phyloP scores from a whole-genome alignment of 2,329 filamentous ascomycete genomes.

The Coniochaeta hoffmannii region DNA sequence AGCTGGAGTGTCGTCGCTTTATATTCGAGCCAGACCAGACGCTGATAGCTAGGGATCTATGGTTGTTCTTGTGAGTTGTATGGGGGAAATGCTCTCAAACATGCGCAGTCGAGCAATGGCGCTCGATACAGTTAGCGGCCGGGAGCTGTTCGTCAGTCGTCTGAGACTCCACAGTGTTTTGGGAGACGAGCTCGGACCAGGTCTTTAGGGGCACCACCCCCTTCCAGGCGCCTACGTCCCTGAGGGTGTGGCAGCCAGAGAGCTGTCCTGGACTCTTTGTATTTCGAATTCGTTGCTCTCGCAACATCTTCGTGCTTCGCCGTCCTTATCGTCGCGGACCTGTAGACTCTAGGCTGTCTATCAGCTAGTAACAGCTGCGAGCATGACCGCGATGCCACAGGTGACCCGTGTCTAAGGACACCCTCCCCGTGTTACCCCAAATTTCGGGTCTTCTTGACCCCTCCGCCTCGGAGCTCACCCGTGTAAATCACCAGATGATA shows the following conservation, averaged over 20 bases:
- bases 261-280: too few species aligned
- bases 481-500: background rate
- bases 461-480: background rate
- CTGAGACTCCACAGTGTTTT: background rate
- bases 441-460: background rate
- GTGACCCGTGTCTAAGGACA: too few species aligned
- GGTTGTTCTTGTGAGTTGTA: background rate
- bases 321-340: too few species aligned
- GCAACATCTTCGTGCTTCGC: too few species aligned
- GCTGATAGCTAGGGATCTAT: background rate
- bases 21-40: too few species aligned
- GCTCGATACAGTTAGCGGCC: background rate
- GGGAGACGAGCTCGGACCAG: background rate
- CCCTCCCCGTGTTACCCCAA: background rate
- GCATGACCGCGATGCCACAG: too few species aligned
- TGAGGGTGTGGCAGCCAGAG: too few species aligned
- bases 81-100: constrained; percentile 2
- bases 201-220: background rate
- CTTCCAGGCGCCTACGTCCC: too few species aligned
- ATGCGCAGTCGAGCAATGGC: background rate
- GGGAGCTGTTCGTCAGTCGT: background rate
- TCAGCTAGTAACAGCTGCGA: too few species aligned
- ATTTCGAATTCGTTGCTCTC: too few species aligned
- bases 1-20: too few species aligned
- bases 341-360: too few species aligned